Percentiles rank a stretch among this genome's conserved stretches.
Evolutionary conservation across 2,329 filamentous ascomycete genomes (phyloP).

Genomic region (Tolypocladium sp.): DNA sequence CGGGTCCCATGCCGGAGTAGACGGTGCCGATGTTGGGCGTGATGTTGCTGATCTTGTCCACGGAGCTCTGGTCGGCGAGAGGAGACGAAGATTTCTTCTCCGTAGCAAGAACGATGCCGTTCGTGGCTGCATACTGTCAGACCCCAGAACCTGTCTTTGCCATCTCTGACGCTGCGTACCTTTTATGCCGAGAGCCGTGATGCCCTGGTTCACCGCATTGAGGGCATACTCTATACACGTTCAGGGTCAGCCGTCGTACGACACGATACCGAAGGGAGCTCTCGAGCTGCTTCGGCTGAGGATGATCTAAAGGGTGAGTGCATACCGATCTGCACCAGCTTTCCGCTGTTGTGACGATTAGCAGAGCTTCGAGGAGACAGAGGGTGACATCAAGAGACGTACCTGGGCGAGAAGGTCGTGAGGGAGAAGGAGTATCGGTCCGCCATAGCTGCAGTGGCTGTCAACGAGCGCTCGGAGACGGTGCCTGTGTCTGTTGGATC

Average conservation of each 20-base stretch:
- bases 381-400: conserved; percentile 29
- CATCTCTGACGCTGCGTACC: conserved; percentile 40
- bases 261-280: neutral
- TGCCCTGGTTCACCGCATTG: conserved; percentile 98
- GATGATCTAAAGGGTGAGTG: neutral
- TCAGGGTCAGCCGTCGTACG: conserved; percentile 1
- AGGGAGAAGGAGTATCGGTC: conserved; percentile 99
- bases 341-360: conserved; percentile 63
- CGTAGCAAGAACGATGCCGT: conserved; percentile 96
- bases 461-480: neutral
- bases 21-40: conserved; percentile 99
- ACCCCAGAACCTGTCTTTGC: neutral
- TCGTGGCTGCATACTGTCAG: conserved; percentile 60
- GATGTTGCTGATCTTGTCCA: conserved; percentile 95
- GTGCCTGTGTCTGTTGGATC: conserved; percentile 5
- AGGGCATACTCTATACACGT: conserved; percentile 78
- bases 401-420: conserved; percentile 99
- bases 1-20: conserved; percentile 97
- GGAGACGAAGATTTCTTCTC: conserved; percentile 99
- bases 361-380: conserved; percentile 12
- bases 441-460: conserved; percentile 57
- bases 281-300: neutral
- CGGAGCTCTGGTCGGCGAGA: conserved; percentile 87
- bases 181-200: conserved; percentile 97
- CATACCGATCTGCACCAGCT: conserved; percentile 92